These are phyloP conservation scores for Vigna unguiculata DNA, from an alignment of 306 rosid genomes.

Conservation along the genomic window DNA sequence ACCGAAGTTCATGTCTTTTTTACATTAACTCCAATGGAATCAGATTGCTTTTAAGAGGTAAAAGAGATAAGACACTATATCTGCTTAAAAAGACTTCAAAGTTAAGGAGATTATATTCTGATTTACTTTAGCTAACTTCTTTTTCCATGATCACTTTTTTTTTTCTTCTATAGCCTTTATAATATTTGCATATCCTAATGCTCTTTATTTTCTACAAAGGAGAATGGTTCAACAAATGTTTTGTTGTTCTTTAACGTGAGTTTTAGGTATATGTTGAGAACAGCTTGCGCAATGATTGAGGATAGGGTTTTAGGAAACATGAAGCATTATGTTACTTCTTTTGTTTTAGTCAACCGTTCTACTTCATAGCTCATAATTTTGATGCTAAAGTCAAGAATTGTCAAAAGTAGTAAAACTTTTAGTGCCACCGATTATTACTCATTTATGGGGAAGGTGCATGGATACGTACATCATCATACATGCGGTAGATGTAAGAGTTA, in stretches of 20 bases:
- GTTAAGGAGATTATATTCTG: conserved; percentile 41
- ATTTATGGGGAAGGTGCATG: conserved; percentile 29
- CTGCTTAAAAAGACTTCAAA: conserved; percentile 50
- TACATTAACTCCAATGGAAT: background rate
- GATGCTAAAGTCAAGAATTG: conserved; percentile 10
- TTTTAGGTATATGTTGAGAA: conserved; percentile 7
- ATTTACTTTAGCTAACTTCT: background rate
- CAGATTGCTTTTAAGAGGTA: background rate
- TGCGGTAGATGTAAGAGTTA: background rate
- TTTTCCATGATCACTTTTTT: background rate
- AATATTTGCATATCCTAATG: too few species aligned
- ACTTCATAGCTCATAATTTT: conserved; percentile 18
- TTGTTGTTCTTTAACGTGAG: background rate
- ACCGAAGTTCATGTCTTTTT: background rate
- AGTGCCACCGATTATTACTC: background rate
- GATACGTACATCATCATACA: background rate
- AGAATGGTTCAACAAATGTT: background rate
- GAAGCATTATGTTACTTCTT: background rate
- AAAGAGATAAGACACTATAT: conserved; percentile 33
- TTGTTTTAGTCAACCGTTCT: background rate
- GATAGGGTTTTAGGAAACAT: background rate
- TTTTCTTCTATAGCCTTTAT: background rate
- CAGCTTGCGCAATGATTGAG: conserved; percentile 32
- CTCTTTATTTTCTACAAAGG: background rate
- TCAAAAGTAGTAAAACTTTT: background rate